Conservation (phyloP, 768 basidiomycete genomes). For the Naganishia vishniacii region DNA sequence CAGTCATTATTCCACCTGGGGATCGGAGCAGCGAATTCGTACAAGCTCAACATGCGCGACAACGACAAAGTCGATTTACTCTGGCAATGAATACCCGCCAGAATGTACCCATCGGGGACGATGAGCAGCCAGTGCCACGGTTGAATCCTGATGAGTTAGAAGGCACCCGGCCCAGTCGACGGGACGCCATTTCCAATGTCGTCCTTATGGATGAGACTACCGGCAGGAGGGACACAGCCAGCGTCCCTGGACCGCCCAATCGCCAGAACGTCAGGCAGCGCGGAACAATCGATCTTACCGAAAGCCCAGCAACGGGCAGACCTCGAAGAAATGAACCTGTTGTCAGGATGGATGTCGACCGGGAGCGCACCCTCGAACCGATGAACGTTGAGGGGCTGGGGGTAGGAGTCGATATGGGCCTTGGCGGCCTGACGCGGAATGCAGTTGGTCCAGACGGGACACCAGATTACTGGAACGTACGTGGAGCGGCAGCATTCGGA, state of each 20-base stretch:
- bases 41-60: conserved; percentile 15
- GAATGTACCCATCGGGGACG: conserved; percentile 12
- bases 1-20: conserved; percentile 26
- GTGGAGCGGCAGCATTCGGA: neutral
- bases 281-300: neutral
- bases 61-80: conserved; percentile 14
- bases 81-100: conserved; percentile 12
- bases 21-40: conserved; percentile 19
- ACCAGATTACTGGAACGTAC: conserved; percentile 10
- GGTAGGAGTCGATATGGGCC: neutral
- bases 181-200: neutral
- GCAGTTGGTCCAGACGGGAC: neutral
- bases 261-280: neutral
- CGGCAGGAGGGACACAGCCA: neutral
- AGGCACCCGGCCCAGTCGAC: neutral
- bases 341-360: conserved; percentile 12
- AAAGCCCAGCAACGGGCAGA: neutral
- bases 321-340: conserved; percentile 1
- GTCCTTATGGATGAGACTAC: neutral
- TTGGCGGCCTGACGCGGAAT: neutral
- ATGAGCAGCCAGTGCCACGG: neutral
- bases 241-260: neutral
- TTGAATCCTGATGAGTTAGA: neutral
- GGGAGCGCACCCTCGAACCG: conserved; percentile 9
- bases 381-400: conserved; percentile 11